A percentile compares a stretch with the other conserved stretches of the same genome.
Evolutionary conservation across 768 basidiomycete genomes (phyloP).

Genomic region (Lentinula guzmanii): DNA sequence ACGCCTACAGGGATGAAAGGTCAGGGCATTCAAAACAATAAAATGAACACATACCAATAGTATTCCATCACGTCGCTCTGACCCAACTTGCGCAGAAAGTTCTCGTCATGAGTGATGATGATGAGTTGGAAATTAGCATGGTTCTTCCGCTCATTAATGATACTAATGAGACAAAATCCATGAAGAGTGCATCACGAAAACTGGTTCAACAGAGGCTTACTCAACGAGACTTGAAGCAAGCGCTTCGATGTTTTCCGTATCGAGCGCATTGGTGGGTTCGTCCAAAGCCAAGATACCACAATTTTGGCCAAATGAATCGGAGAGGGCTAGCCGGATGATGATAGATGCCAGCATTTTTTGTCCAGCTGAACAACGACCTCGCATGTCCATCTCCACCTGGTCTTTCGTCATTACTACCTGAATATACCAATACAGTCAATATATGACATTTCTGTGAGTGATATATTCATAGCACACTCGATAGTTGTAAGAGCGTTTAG

Average conservation of each 20-base stretch:
- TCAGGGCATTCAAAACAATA: background rate
- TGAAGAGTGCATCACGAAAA: background rate
- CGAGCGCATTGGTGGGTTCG: slow-evolving; percentile 96
- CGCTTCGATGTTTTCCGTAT: slow-evolving; percentile 93
- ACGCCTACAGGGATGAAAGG: slow-evolving; percentile 48
- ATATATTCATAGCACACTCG: slow-evolving; percentile 46
- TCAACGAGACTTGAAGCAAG: slow-evolving; percentile 88
- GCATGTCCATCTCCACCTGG: slow-evolving; percentile 99
- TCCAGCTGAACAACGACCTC: slow-evolving; percentile 95
- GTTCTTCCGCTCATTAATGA: slow-evolving; percentile 87
- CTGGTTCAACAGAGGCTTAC: slow-evolving; percentile 37
- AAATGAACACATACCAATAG: slow-evolving; percentile 62
- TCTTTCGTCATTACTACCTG: slow-evolving; percentile 99
- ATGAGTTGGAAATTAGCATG: slow-evolving; percentile 95
- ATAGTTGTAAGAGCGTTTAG: slow-evolving; percentile 95
- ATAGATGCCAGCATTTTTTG: slow-evolving; percentile 99
- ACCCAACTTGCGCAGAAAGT: slow-evolving; percentile 86
- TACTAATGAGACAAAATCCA: slow-evolving; percentile 38
- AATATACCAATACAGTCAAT: slow-evolving; percentile 7
- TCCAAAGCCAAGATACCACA: slow-evolving; percentile 97
- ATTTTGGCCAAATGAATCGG: slow-evolving; percentile 96
- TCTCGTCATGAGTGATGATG: slow-evolving; percentile 96
- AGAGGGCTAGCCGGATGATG: slow-evolving; percentile 93
- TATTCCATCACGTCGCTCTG: slow-evolving; percentile 91
- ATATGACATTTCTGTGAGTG: slow-evolving; percentile 8